Conservation (phyloP, 352 stramenopile genomes). For the Globisporangium apiculatum region DNA sequence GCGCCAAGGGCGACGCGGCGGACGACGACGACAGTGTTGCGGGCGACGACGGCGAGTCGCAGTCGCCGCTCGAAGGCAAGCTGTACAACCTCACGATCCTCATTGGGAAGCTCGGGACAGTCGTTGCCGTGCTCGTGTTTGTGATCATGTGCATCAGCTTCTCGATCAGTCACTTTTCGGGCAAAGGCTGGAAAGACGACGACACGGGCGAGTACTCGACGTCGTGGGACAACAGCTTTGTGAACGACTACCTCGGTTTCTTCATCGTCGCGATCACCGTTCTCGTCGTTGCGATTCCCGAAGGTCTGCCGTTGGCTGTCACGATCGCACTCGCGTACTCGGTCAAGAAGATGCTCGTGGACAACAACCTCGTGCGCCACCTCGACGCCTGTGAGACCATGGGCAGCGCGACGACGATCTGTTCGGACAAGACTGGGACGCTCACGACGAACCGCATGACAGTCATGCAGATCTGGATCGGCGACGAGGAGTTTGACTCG, state of each 20-base stretch:
- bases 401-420: conserved; percentile 90
- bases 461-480: conserved; percentile 79
- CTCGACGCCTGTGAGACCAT: conserved; percentile 87
- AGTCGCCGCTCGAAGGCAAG: conserved; percentile 79
- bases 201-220: background rate
- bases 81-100: conserved; percentile 75
- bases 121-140: conserved; percentile 49
- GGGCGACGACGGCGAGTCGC: conserved; percentile 38
- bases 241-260: conserved; percentile 40
- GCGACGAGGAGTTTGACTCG: conserved; percentile 35
- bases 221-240: conserved; percentile 25
- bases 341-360: conserved; percentile 82
- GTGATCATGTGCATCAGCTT: conserved; percentile 52
- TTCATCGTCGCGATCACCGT: conserved; percentile 78
- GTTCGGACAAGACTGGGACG: conserved; percentile 94
- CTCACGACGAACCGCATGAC: conserved; percentile 97
- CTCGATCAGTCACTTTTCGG: conserved; percentile 32
- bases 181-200: conserved; percentile 5
- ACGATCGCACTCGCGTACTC: conserved; percentile 95
- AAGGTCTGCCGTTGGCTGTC: conserved; percentile 95
- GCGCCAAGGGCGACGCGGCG: conserved; percentile 7
- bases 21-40: conserved; percentile 19
- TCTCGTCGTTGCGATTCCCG: conserved; percentile 93
- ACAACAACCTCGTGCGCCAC: conserved; percentile 85
- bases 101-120: conserved; percentile 66